Conservation (phyloP, 1,139 yeast genomes). For the Insectozyma bohioensis region DNA sequence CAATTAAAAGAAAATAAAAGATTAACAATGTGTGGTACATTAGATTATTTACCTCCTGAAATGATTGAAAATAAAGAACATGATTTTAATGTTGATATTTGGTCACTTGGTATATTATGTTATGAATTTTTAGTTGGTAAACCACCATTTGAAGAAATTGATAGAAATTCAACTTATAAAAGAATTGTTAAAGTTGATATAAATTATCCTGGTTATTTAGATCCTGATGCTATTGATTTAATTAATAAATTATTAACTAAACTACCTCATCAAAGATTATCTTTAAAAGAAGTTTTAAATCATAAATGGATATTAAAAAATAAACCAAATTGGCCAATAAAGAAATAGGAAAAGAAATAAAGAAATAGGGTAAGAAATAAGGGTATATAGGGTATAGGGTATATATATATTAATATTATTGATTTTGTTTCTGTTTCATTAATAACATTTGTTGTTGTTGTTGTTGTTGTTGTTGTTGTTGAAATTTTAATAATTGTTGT, state of each 20-base stretch:
- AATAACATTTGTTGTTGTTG: constrained; percentile 34
- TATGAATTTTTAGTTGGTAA: constrained; percentile 86
- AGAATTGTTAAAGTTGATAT: constrained; percentile 78
- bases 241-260: constrained; percentile 60
- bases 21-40: constrained; percentile 89
- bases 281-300: constrained; percentile 56
- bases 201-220: constrained; percentile 66
- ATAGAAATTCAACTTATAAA: constrained; percentile 71
- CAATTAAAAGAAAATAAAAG: constrained; percentile 39
- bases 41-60: constrained; percentile 94
- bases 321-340: constrained; percentile 44
- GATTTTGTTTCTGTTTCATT: constrained; percentile 33
- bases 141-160: constrained; percentile 89
- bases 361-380: background rate
- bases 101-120: constrained; percentile 89
- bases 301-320: constrained; percentile 86
- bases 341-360: background rate
- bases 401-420: constrained; percentile 7
- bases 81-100: constrained; percentile 77
- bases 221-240: constrained; percentile 75
- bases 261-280: constrained; percentile 66
- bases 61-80: constrained; percentile 85
- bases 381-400: background rate
- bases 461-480: constrained; percentile 41
- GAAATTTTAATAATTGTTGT: constrained; percentile 47